Base-by-base conservation (phyloP, 129 eudicot genomes). In the Flaveria trinervia region DNA sequence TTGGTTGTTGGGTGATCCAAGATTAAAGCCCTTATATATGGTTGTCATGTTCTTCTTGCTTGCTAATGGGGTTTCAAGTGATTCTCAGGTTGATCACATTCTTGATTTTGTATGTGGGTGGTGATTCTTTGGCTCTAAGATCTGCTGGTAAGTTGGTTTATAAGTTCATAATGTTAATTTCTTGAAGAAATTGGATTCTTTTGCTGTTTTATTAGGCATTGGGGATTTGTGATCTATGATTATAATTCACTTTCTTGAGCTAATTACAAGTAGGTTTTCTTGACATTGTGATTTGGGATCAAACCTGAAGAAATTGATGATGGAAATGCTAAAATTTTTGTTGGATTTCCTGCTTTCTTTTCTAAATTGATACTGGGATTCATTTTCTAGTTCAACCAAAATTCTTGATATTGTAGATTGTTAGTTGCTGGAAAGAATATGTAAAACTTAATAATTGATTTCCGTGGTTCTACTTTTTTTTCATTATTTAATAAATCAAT, bases 71-170 rank as follows among this genome's bases (percentile, higher is more conserved):
- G 87, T 50, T 86, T 68, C 83, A 65, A 64, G 65, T 86, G 86
- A 48, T 76, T 66, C 62, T 83, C 51, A 4, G 62, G 75, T 71
- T 82, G 77, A 70, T 85, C 72, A 78, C 77, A 65, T 86, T 81
- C 79, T 83, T 76, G 50, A 62, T 85, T 66, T 78, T 73, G 75
- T 64, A 77, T 78, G 67, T 88, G n/a, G 72, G 80, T 79, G 77
- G 50, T 81, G 71, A 46, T 57, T 80, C 80, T 60, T 82, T 80
- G 50, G 70, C 81, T 73, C 81, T 79, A 52, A 77, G 88, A 86
- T 86, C 90, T 86, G 83, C 90, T 79, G 98, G 98, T 93, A 86
- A 84, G 44, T 71, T 66, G 71, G 62, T 61, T 72, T 71, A 30
- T 80, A 15, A 69, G 41, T 65, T 62, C 50, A 60, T 46, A 9